Evolutionary conservation across 768 basidiomycete species (phyloP), one percentile per base, ranked within the genome.

Genomic region (Xerocomus brunneocitrinus): DNA sequence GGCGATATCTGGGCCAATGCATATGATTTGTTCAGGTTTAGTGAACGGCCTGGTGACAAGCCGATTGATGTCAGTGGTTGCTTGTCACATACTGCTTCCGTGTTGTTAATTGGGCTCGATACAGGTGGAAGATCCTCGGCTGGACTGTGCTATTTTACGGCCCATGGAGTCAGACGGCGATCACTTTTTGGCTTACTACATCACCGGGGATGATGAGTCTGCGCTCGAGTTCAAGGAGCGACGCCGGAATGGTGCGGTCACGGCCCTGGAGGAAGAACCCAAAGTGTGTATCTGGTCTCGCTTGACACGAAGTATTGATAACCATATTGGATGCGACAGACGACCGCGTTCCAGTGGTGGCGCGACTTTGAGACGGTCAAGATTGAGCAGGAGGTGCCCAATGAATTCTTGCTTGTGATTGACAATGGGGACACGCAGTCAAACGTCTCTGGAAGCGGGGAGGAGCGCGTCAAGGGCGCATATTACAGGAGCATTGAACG

Each of bases 401-500:
- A 90, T 63, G 91, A 92, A 67, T 89, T 90, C 63, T 67, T 92
- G 28, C 74, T 93, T 51, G 83, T 91, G 10, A 71, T 92, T 25
- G 81, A 90, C 67, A 79, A 84, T 31, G 86, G 79, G 3, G 73
- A 78, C 58, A 59, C 69, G 28, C 59, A 59, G 19, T 56, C 70
- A 25, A 66, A 65, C 30, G 71, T 74, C 35, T 67, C 72, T n/a
- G 61, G 73, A 10, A 64, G 68, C 24, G 67, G 73, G 28, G 70
- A 71, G 28, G 63, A 73, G 46, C 75, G 77, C 60, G 64, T 71
- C 27, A 83, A 81, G 62, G 90, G 87, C n/a, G 91, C 85, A 0
- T 92, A 89, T 63, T 92, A 91, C 72, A 93, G 91, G 71, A 85
- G 85, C 64, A 90, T 93, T 50, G 89, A 91, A 71, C 82, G 90